Percentiles rank a stretch among this genome's conserved stretches.
phyloP scores from a whole-genome alignment of 148 eudicot genomes.

The Rheum nobile region DNA sequence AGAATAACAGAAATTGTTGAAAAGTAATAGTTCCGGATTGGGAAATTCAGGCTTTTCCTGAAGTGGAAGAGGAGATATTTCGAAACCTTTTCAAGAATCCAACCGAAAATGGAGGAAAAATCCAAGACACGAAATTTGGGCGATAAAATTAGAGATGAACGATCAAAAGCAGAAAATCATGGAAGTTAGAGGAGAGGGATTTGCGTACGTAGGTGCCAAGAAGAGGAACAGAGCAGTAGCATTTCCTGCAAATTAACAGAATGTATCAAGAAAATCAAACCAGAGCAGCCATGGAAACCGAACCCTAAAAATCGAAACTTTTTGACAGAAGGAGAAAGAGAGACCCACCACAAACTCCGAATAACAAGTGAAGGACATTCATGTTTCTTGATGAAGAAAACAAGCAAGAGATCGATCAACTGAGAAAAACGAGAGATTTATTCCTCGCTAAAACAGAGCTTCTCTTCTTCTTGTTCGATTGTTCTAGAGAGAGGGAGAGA shows the following conservation, averaged over 20 bases:
- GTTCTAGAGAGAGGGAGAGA: neutral
- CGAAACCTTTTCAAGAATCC: neutral
- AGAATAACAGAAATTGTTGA: neutral
- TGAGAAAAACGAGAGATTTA: neutral
- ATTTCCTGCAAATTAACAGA: constrained; percentile 29
- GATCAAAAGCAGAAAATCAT: neutral
- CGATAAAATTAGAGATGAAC: neutral
- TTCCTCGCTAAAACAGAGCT: neutral
- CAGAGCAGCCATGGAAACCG: constrained; percentile 12
- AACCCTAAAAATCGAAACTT: neutral
- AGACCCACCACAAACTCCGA: constrained; percentile 32
- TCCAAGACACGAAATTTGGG: neutral
- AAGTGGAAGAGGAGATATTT: neutral
- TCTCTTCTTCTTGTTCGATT: neutral
- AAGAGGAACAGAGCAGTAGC: constrained; percentile 44
- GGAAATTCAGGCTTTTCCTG: neutral
- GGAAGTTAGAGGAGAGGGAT: neutral
- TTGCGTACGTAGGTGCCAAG: constrained; percentile 34
- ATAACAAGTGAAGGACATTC: constrained; percentile 28
- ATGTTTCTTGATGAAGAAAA: constrained; percentile 1
- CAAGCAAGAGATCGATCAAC: neutral
- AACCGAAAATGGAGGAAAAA: neutral
- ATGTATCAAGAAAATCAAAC: neutral
- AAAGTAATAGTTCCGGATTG: neutral
- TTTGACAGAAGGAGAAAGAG: neutral